phyloP scores from a whole-genome alignment of 2,329 filamentous ascomycete genomes.

The Aureobasidium namibiae region DNA sequence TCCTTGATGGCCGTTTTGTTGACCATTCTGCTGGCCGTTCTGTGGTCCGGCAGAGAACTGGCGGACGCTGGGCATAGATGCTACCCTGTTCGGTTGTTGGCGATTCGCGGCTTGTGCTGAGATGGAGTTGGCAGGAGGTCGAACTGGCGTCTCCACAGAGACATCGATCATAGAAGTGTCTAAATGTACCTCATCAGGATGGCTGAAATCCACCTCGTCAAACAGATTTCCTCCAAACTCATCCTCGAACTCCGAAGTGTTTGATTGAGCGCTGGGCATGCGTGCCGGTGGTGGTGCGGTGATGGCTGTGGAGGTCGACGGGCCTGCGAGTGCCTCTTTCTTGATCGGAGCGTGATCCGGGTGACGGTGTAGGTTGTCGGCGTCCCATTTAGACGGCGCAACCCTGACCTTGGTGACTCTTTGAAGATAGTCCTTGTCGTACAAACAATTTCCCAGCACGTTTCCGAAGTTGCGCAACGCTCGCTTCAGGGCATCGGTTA shows the following conservation, averaged over 20 bases:
- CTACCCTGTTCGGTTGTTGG: slow-evolving; percentile 18
- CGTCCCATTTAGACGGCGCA: slow-evolving; percentile 67
- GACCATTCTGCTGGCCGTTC: slow-evolving; percentile 17
- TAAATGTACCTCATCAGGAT: slow-evolving; percentile 69
- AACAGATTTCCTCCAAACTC: slow-evolving; percentile 47
- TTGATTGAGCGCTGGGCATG: slow-evolving; percentile 26
- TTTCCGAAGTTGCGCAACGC: slow-evolving; percentile 89
- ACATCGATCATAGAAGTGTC: slow-evolving; percentile 24
- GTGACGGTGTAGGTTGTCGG: slow-evolving; percentile 74
- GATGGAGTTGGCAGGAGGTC: slow-evolving; percentile 13
- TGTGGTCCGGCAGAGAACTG: neutral
- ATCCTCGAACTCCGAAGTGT: slow-evolving; percentile 41
- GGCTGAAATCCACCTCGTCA: slow-evolving; percentile 51
- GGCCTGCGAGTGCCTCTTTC: slow-evolving; percentile 38
- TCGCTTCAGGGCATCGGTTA: slow-evolving; percentile 87
- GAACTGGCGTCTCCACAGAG: slow-evolving; percentile 18
- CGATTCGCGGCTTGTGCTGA: slow-evolving; percentile 18
- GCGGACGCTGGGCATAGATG: slow-evolving; percentile 23
- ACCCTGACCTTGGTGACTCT: slow-evolving; percentile 88
- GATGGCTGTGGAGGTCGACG: slow-evolving; percentile 11
- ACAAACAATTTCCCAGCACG: slow-evolving; percentile 94
- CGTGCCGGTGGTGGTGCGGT: slow-evolving; percentile 15
- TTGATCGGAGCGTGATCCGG: slow-evolving; percentile 58
- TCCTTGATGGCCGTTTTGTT: slow-evolving; percentile 19
- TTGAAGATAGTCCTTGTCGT: slow-evolving; percentile 87